These are phyloP conservation scores for Pseudofabraea citricarpa DNA, from an alignment of 2,329 filamentous ascomycete genomes.

Conservation along the genomic window DNA sequence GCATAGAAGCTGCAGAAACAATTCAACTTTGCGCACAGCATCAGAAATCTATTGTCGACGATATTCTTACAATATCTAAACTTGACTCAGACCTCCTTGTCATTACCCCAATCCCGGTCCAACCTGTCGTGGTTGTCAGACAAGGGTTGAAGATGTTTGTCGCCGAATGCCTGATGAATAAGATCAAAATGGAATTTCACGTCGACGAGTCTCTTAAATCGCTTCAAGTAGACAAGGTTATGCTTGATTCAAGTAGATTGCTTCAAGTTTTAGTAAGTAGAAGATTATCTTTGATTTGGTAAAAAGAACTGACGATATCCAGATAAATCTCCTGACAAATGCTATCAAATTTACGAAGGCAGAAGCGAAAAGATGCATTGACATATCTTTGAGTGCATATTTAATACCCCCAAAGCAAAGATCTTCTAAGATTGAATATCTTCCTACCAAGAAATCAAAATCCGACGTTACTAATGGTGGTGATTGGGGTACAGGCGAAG, in stretches of 20 bases:
- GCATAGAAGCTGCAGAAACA: slow-evolving; percentile 69
- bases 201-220: slow-evolving; percentile 62
- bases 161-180: slow-evolving; percentile 61
- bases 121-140: slow-evolving; percentile 61
- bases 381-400: slow-evolving; percentile 27
- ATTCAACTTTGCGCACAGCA: slow-evolving; percentile 72
- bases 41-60: slow-evolving; percentile 68
- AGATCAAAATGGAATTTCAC: slow-evolving; percentile 63
- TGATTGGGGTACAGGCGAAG: slow-evolving; percentile 69
- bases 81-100: slow-evolving; percentile 67
- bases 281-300: too few species aligned
- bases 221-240: slow-evolving; percentile 63
- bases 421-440: slow-evolving; percentile 28
- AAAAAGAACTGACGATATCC: too few species aligned
- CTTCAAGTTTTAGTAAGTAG: slow-evolving; percentile 55
- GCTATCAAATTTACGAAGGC: slow-evolving; percentile 62
- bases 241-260: slow-evolving; percentile 67
- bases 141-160: slow-evolving; percentile 72
- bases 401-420: slow-evolving; percentile 41
- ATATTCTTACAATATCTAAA: slow-evolving; percentile 62
- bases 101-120: slow-evolving; percentile 65
- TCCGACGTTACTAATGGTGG: slow-evolving; percentile 18
- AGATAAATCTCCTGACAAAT: slow-evolving; percentile 68
- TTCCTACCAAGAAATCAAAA: slow-evolving; percentile 55
- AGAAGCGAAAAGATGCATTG: slow-evolving; percentile 46